phyloP scores from a whole-genome alignment of 1,139 yeast species.

The Yamadazyma sp. region DNA sequence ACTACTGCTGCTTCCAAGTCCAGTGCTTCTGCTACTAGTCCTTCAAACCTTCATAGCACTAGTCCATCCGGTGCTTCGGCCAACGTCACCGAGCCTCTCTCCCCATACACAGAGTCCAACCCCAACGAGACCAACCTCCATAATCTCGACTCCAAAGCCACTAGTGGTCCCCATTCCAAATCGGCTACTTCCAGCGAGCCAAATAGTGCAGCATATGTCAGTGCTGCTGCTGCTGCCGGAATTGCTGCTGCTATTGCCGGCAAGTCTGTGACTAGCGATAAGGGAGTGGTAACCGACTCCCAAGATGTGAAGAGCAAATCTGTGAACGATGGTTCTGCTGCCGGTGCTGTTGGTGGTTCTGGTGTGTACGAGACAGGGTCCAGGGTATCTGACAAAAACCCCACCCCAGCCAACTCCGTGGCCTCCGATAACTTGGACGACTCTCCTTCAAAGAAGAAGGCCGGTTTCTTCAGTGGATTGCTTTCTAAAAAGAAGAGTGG shows the following conservation, averaged over 20 bases:
- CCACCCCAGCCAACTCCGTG: constrained; percentile 14
- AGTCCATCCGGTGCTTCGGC: not conserved
- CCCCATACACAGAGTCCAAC: too few relatives aligned
- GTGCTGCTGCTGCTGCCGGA: constrained; percentile 10
- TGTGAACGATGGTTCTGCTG: constrained; percentile 8
- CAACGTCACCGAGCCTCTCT: not conserved
- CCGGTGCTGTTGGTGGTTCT: constrained; percentile 3
- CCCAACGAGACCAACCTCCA: too few relatives aligned
- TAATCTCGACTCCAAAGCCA: not conserved
- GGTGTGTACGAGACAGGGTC: constrained; percentile 4
- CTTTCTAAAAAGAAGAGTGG: constrained; percentile 10
- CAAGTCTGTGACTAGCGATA: not conserved
- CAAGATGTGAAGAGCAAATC: too few relatives aligned
- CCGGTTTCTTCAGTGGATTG: not conserved
- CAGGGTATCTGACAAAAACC: constrained; percentile 8
- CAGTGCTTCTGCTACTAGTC: constrained; percentile 6
- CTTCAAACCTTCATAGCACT: not conserved
- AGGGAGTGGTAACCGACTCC: constrained; percentile 3
- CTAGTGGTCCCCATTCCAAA: too few relatives aligned
- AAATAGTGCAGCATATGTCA: constrained; percentile 2
- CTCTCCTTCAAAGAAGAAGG: not conserved
- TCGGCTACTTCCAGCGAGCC: too few relatives aligned
- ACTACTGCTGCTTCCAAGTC: constrained; percentile 3
- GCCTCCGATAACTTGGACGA: not conserved
- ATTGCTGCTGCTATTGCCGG: constrained; percentile 10